Base-by-base conservation (phyloP, 805 yeast species). In the Saccharomycopsis malanga region DNA sequence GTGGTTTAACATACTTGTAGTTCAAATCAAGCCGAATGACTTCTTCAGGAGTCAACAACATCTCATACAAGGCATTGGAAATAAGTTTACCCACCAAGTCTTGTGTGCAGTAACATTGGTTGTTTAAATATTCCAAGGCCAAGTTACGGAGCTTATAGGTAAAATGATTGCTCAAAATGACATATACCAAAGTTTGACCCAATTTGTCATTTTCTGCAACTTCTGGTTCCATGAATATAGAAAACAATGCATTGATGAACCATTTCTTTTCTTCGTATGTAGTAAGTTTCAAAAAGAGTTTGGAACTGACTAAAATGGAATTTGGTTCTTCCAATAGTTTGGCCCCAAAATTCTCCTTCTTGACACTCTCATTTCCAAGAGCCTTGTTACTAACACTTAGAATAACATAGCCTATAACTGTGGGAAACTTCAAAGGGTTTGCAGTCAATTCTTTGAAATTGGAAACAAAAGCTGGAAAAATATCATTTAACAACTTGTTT, bases 241-340 rank as follows among this genome's bases (percentile, higher is more conserved):
- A 21, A 10, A 53, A 55, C 35, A 81, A 59, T 0, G 83, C 73
- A 39, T 67, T 60, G 6, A 72, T 61, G 52, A 70, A 74, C 87
- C 85, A 81, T 7, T 54, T 46, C 40, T 68, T 73, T 50, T 79
- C 84, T 4, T 60, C 66, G 1, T 59, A 63, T 2, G 72, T 53
- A 0, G 62, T 36, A 32, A 81, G 61, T 53, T 82, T 82, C 15
- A 74, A 62, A 53, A 70, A 71, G 3, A 79, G 70, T 49, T 74
- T 75, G 10, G 69, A 55, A 50, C 66, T 74, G 3, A 70, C 55
- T 42, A 78, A 55, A 27, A 79, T 35, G 23, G 21, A 27, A 35
- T 24, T 22, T 12, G 20, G 18, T 14, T 37, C 30, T 4, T 40
- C 39, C 1, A 36, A 22, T 2, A 18, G 18, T 4, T 15, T 27